phyloP scores from a whole-genome alignment of 2,329 filamentous ascomycete species.

The Calonectria multiphialidica region DNA sequence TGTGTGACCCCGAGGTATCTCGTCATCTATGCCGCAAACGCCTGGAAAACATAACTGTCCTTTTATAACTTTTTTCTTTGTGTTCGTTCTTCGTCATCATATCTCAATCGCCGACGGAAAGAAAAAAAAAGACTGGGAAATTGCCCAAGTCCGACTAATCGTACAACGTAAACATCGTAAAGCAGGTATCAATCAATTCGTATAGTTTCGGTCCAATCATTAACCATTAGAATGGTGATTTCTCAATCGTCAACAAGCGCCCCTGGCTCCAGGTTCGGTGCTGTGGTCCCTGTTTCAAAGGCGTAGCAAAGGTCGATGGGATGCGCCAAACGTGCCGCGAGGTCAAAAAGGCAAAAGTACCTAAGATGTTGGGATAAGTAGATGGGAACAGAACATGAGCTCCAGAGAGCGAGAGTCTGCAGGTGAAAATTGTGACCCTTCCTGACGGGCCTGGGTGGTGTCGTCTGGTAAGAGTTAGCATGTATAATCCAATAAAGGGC shows the following conservation, averaged over 20 bases:
- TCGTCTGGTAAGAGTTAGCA: conserved; percentile 43
- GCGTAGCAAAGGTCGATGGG: conserved; percentile 15
- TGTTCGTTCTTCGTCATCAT: conserved; percentile 18
- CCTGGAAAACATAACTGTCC: conserved; percentile 23
- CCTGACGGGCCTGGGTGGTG: conserved; percentile 57
- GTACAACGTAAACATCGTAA: conserved; percentile 33
- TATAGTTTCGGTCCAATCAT: conserved; percentile 44
- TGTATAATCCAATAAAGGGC: background rate
- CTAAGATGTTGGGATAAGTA: conserved; percentile 54
- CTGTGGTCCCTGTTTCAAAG: conserved; percentile 6
- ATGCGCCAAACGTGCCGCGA: conserved; percentile 3
- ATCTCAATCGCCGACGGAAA: background rate
- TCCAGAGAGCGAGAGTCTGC: conserved; percentile 64
- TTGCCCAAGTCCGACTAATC: conserved; percentile 23
- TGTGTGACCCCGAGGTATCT: conserved; percentile 36
- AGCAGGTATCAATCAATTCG: conserved; percentile 43
- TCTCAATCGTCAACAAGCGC: conserved; percentile 1
- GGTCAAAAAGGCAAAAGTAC: conserved; percentile 4
- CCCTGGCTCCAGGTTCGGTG: background rate
- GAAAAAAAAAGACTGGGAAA: background rate
- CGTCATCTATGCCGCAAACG: conserved; percentile 41
- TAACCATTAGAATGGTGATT: conserved; percentile 42
- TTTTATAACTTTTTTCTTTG: conserved; percentile 21
- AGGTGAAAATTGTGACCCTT: conserved; percentile 64
- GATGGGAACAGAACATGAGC: conserved; percentile 62